Percentiles rank a stretch among this genome's conserved stretches.
Conservation (phyloP, 306 rosid species). For the Vicia villosa region DNA sequence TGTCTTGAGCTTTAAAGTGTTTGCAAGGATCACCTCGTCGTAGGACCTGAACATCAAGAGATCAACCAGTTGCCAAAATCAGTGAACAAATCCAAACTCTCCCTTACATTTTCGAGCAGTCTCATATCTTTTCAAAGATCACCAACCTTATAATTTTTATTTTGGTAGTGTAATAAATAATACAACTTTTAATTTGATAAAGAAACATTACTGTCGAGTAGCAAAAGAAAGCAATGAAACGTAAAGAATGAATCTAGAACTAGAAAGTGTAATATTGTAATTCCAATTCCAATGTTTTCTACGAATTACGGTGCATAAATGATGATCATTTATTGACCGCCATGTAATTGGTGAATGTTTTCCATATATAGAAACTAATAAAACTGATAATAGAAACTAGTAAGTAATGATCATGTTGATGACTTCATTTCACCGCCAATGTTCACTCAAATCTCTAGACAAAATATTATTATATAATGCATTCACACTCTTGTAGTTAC, state of each 20-base stretch:
- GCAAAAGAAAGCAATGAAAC: not conserved
- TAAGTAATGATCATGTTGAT: slow-evolving; percentile 21
- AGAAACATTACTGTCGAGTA: too few relatives aligned
- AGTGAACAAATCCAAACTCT: too few relatives aligned
- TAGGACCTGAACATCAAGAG: too few relatives aligned
- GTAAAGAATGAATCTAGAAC: not conserved
- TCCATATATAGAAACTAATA: slow-evolving; percentile 40
- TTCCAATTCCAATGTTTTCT: not conserved
- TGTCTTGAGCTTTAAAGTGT: too few relatives aligned
- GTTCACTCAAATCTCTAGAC: slow-evolving; percentile 45
- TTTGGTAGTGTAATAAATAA: too few relatives aligned
- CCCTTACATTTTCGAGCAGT: too few relatives aligned
- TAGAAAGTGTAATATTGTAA: not conserved
- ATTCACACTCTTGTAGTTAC: slow-evolving; percentile 34
- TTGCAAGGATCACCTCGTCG: too few relatives aligned
- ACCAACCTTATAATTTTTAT: too few relatives aligned
- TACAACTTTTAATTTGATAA: too few relatives aligned
- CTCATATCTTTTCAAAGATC: too few relatives aligned
- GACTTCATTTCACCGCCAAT: slow-evolving; percentile 64
- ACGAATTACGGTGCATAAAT: slow-evolving; percentile 38
- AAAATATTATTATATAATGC: slow-evolving; percentile 38
- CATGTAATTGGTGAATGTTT: slow-evolving; percentile 34
- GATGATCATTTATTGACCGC: slow-evolving; percentile 43
- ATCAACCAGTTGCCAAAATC: too few relatives aligned
- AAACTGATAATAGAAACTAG: slow-evolving; percentile 23